Evolutionary conservation across 805 yeast species (phyloP).

Genomic region (Hanseniaspora occidentalis): DNA sequence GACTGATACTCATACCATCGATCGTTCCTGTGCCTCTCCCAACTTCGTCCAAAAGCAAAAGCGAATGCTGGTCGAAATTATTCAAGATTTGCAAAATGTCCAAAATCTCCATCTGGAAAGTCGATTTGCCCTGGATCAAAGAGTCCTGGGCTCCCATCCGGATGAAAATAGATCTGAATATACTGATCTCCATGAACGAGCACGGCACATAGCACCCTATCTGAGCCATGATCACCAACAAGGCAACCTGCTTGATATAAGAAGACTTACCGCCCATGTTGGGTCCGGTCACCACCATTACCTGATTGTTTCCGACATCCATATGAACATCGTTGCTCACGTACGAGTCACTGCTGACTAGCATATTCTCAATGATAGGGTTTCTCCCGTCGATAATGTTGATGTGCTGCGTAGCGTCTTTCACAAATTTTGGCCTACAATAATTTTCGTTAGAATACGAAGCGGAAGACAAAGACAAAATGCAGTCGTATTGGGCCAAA

Average conservation of each 20-base stretch:
- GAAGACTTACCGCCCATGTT: conserved; percentile 85
- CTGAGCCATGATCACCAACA: conserved; percentile 61
- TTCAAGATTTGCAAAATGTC: conserved; percentile 83
- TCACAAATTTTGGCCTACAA: conserved; percentile 37
- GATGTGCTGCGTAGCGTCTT: conserved; percentile 31
- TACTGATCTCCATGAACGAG: conserved; percentile 41
- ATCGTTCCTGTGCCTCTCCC: conserved; percentile 83
- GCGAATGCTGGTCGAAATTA: conserved; percentile 54
- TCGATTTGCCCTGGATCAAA: conserved; percentile 61
- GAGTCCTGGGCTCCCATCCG: conserved; percentile 82
- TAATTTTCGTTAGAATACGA: conserved; percentile 35
- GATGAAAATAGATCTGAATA: conserved; percentile 47
- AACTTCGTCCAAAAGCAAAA: conserved; percentile 84
- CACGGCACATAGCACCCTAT: conserved; percentile 72
- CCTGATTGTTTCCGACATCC: conserved; percentile 33
- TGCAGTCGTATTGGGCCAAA: conserved; percentile 50
- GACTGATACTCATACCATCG: conserved; percentile 79
- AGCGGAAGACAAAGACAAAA: conserved; percentile 52
- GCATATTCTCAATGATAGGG: conserved; percentile 41
- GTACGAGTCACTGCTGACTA: conserved; percentile 25
- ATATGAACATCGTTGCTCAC: conserved; percentile 58
- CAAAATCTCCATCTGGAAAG: conserved; percentile 92
- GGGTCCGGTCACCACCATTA: conserved; percentile 68
- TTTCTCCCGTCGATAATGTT: conserved; percentile 47
- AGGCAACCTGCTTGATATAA: conserved; percentile 60